Base-by-base conservation (phyloP, 2,329 filamentous ascomycete species). In the Amesomyces nigricolor region DNA sequence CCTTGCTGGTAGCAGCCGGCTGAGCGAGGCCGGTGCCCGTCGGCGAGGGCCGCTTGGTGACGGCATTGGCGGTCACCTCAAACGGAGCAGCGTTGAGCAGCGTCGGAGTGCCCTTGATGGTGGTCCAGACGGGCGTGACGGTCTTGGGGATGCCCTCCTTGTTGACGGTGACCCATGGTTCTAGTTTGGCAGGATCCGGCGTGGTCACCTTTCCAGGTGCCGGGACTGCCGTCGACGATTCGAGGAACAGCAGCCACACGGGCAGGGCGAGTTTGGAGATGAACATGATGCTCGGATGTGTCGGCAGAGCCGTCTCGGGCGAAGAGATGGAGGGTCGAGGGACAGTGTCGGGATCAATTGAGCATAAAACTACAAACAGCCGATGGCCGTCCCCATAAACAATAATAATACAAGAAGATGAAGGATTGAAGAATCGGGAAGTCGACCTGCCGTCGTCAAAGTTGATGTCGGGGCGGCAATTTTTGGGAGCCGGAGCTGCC, bases 161-260 rank as follows among this genome's bases (percentile, higher is more conserved):
- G 64, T 75, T 70, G 58, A 82, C 75, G 4, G 71, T 73, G 46
- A 82, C 75, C 80, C 80, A 83, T 35, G 74, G 71, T 17, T 72
- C 73, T 5, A 73, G 67, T n/a, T 65, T 65, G 46, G 68, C 45
- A 17, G 16, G 32, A 16, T 56, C 32, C 26, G 11, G 37, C 62
- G 45, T 66, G 32, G 51, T 43, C 37, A 43, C 10, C 17, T 19
- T 43, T 14, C n/a, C 47, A 26, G 64, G 63, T 10, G 66, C 62
- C 37, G 67, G 64, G 14, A 68, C 62, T 59, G 71, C 71, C 32
- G 64, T 59, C 13, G 65, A 65, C 30, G 64, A 53, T 8, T 59
- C 60, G 48, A 62, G 38, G 30, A 70, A 62, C 37, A 67, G 63
- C n/a, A 64, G 61, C 55, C 61, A 62, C 44, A 53, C 58, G 19